A percentile compares a stretch with the other conserved stretches of the same genome.
phyloP scores from a whole-genome alignment of 2,329 filamentous ascomycete species.

The Trichoderma sp. region DNA sequence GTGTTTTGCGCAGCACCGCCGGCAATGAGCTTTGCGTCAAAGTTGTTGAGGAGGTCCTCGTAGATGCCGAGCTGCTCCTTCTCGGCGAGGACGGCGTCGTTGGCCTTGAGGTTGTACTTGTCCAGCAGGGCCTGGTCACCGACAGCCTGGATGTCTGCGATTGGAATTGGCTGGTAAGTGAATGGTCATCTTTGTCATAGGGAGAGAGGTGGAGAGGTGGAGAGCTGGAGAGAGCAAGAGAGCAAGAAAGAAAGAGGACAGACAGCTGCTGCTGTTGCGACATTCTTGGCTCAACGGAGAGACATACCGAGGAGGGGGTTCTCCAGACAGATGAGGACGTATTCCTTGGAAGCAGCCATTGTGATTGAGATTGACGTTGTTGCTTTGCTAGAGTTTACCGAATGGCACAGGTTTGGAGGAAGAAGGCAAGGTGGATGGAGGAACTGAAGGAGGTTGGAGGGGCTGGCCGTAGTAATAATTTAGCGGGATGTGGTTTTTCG shows the following conservation, averaged over 20 bases:
- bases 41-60: constrained; percentile 90
- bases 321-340: constrained; percentile 87
- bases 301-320: constrained; percentile 88
- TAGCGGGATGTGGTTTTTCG: constrained; percentile 3
- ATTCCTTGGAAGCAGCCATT: constrained; percentile 77
- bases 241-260: neutral
- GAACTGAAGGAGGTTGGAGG: neutral
- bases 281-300: neutral
- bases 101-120: constrained; percentile 91
- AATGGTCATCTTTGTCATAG: neutral
- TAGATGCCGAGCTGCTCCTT: constrained; percentile 86
- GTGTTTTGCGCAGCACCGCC: constrained; percentile 98
- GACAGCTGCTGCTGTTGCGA: neutral
- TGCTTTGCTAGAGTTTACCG: neutral
- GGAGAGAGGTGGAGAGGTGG: neutral
- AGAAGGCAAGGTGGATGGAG: neutral
- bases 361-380: constrained; percentile 27
- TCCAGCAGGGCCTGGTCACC: constrained; percentile 81
- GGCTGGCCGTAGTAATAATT: constrained; percentile 1
- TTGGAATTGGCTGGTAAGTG: neutral
- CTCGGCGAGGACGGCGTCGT: constrained; percentile 96
- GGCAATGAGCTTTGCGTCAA: constrained; percentile 88
- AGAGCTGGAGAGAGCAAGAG: too few species aligned
- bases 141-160: constrained; percentile 79
- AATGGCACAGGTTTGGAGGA: neutral